Base-by-base conservation (phyloP, 2,329 filamentous ascomycete species). In the Colletotrichum higginsianum region DNA sequence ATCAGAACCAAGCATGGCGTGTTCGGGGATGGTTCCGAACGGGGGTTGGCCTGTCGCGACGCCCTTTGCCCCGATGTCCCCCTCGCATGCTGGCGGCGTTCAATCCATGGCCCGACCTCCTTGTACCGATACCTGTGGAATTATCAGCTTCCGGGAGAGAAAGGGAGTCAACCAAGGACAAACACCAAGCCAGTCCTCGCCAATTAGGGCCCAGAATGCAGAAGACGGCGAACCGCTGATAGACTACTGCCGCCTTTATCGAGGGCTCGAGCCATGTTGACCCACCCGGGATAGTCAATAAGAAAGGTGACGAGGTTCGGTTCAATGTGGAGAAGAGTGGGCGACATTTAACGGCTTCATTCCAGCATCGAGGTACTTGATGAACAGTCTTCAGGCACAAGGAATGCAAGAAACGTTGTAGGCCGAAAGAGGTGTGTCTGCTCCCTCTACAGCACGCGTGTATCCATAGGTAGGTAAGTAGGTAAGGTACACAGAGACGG, bases 1-100 rank as follows among this genome's bases (percentile, higher is more conserved):
- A 63, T 55, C 68, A 71, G 46, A 55, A 53, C 46, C 65, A 69
- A 63, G 58, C 66, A 64, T 64, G 47, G 58, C 60, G 65, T 53
- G 58, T 53, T 64, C 65, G 65, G 65, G 60, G 67, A 60, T 47
- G 65, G 47, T 72, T 69, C 69, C 69, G 69, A 72, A 69, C 58
- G 65, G 60, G 69, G 69, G 56, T 63, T 64, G 58, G 50, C 68
- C 58, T 55, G 67, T 64, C 47, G 65, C 9, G 30, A 35, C 30
- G 60, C 60, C 46, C 49, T 47, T 53, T 61, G 52, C 60, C 69
- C 64, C 60, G 66, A 46, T 57, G 57, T 63, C 64, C 52, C 30
- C 58, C 50, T 68, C 58, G 65, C 65, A 63, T 64, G 38, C 57
- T 46, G 58, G 57, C 50, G 64, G 68, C 65, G 65, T 68, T 44